These are phyloP conservation scores for Leishmania guyanensis DNA, from an alignment of 208 protist species.

Conservation along the genomic window DNA sequence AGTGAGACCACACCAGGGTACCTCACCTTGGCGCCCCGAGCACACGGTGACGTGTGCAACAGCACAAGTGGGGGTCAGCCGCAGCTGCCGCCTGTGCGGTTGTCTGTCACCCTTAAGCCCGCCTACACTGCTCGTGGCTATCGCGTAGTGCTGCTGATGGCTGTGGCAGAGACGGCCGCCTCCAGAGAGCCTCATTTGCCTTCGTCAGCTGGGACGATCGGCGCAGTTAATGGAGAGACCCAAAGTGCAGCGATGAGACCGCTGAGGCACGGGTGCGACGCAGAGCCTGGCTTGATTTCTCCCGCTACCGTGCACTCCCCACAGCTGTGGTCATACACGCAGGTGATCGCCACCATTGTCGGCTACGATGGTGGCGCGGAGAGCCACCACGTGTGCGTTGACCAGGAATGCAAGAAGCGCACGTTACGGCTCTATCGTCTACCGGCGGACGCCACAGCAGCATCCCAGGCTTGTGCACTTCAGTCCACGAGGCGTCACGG, in stretches of 20 bases:
- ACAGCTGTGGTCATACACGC: slow-evolving; percentile 11
- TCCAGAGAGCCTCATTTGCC: neutral
- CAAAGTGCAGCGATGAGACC: neutral
- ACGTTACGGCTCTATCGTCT: slow-evolving; percentile 27
- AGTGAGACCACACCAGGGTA: neutral
- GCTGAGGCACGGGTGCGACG: neutral
- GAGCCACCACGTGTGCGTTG: slow-evolving; percentile 41
- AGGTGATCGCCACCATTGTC: slow-evolving; percentile 43
- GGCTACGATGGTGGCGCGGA: slow-evolving; percentile 63
- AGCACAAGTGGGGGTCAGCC: neutral
- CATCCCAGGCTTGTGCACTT: neutral
- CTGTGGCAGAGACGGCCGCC: neutral
- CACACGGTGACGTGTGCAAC: too few species aligned
- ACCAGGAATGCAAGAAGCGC: slow-evolving; percentile 27
- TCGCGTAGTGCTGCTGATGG: slow-evolving; percentile 29
- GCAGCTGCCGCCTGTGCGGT: neutral
- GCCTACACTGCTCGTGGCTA: slow-evolving; percentile 33
- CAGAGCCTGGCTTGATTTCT: neutral
- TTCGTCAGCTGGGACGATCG: neutral
- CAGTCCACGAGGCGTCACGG: neutral
- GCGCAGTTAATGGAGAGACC: neutral
- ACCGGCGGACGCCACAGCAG: neutral
- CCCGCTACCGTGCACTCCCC: neutral
- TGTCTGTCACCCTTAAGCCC: slow-evolving; percentile 21
- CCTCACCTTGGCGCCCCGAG: neutral